These are phyloP conservation scores for Juncus effusus DNA, from an alignment of 176 grass and related monocot genomes.

Conservation along the genomic window DNA sequence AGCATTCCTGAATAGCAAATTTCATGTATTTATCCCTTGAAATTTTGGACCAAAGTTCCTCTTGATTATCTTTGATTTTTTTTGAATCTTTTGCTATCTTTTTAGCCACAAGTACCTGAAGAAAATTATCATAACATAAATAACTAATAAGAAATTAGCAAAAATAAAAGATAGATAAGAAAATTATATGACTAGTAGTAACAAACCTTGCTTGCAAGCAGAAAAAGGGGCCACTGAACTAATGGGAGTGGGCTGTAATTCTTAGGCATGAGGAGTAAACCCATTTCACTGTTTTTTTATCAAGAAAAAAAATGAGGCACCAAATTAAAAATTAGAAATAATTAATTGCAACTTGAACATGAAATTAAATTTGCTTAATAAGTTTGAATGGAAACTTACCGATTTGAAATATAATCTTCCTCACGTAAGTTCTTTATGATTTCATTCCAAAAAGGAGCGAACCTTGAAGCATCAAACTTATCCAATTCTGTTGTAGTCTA, in stretches of 20 bases:
- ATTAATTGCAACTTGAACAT: neutral
- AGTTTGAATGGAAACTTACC: constrained; percentile 28
- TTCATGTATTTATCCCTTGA: constrained; percentile 91
- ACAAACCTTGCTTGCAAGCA: constrained; percentile 87
- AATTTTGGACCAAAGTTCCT: constrained; percentile 80
- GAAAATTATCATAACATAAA: constrained; percentile 31
- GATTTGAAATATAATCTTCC: constrained; percentile 85
- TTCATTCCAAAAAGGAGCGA: constrained; percentile 98
- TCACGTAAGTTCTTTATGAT: constrained; percentile 96
- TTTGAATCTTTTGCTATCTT: constrained; percentile 56
- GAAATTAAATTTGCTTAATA: too few species aligned
- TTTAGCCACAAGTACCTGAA: constrained; percentile 84
- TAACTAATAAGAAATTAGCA: neutral
- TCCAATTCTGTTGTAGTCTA: constrained; percentile 15
- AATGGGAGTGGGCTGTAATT: constrained; percentile 67
- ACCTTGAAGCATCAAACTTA: constrained; percentile 65
- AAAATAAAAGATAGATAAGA: constrained; percentile 20
- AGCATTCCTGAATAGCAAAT: constrained; percentile 91
- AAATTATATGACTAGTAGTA: constrained; percentile 3
- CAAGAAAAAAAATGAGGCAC: too few species aligned
- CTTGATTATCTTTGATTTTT: constrained; percentile 54
- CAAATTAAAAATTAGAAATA: neutral
- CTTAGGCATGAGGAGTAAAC: constrained; percentile 96
- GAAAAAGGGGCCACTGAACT: constrained; percentile 96
- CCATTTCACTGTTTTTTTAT: constrained; percentile 63